Evolutionary conservation across 371 early-diverging fungal species (phyloP), one percentile per base, ranked within the genome.

Genomic region (Lichtheimia ornata): DNA sequence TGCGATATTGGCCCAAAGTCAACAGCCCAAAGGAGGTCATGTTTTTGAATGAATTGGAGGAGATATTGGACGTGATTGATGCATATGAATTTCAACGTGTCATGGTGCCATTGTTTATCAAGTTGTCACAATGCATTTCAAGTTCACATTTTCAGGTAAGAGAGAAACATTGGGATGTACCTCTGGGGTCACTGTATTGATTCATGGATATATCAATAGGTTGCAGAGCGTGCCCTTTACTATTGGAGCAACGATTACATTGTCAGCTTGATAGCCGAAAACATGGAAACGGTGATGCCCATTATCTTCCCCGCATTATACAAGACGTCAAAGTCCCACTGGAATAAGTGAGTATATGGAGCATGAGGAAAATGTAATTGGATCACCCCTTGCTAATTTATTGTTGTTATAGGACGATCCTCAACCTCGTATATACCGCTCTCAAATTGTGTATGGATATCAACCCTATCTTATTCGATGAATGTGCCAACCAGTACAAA

Each of bases 181-280:
- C 22, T 22, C 22, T 22, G 1, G 22, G 22, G 22, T 22, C 22
- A 47, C 18, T 15, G 18, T 7, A 28, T 28, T 28, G 28, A 28
- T 7, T 4, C 7, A 28, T 25, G 6, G 22, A 14, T 20, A 50
- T 2, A 45, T 27, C 1, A 3, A 28, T n/a, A 91, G 90, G 95
- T 88, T 7, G 97, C 97, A 22, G 98, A 98, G 76, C 85, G 98
- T 52, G 97, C 98, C 4, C 76, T 98, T 24, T 93, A 90, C 59
- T 96, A 92, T 76, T 98, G 97, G 97, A 96, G 95, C 75, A 98
- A 97, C 67, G 96, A 95, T 62, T 97, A 96, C 67, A 91, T 97
- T 69, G 92, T 94, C 63, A 93, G 89, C 67, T 70, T 97, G 65
- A 94, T 98, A 66, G 88, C 90, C 4, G 93, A 95, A 56, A 95